Evolutionary conservation across 2,329 filamentous ascomycete species (phyloP), one percentile per base, ranked within the genome.

Genomic region (Dactylonectria estremocensis): DNA sequence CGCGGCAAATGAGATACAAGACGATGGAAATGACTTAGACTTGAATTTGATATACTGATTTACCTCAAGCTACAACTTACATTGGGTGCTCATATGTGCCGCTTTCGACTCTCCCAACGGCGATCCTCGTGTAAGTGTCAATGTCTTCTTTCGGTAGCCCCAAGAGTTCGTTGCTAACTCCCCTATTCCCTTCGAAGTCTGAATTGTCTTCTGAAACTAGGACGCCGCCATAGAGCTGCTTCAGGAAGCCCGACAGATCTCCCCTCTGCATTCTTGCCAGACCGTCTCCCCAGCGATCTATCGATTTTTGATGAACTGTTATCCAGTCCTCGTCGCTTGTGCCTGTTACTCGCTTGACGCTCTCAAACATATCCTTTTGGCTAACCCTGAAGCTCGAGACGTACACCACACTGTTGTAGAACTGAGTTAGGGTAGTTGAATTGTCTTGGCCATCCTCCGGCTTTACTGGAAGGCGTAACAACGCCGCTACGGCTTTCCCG

Each of bases 281-380:
- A 0, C 84, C 89, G 2, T 85, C 81, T 53, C 80, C 76, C 64
- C 84, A 88, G 20, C 89, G 83, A 76, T 88, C 78, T 50, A 80
- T 72, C 0, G 81, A 78, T 0, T 77, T 71, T 75, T 90, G 85
- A 16, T 84, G 78, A 2, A 74, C 81, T 61, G 92, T 84, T 4
- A 77, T 22, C 73, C 73, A 75, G 74, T 92, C 90, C 0, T 78
- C 79, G 43, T 90, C 86, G 2, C 80, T 86, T 0, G 86, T 89
- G 0, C 85, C 84, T 0, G 88, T 87, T 11, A 89, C 89, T 1
- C 88, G 86, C 69, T 89, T 84, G 7, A 90, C 78, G 20, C 85
- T 86, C 37, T 87, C 86, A 64, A 93, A 85, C 83, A 93, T 92
- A n/a, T 93, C 90, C 14, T 83, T 83, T 77, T 93, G 91, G 59